Conservation (phyloP, 2,329 filamentous ascomycete species). For the Exophiala viscosa region DNA sequence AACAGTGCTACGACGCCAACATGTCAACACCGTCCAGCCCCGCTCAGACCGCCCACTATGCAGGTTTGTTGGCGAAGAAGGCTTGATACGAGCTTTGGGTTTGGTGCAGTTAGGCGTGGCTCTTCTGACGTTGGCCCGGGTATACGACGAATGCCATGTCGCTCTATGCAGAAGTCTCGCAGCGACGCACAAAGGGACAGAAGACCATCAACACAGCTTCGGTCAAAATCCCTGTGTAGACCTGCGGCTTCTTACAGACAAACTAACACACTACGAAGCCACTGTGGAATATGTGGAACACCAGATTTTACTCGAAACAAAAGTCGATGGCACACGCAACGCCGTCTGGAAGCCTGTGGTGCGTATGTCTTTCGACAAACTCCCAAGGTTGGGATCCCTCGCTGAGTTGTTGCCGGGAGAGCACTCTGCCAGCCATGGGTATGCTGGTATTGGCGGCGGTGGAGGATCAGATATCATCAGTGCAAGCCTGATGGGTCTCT, state of each 20-base stretch:
- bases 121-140: conserved; percentile 22
- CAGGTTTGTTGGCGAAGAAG: conserved; percentile 10
- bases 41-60: conserved; percentile 17
- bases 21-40: conserved; percentile 11
- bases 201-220: conserved; percentile 12
- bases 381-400: conserved; percentile 16
- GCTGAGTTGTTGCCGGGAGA: conserved; percentile 22
- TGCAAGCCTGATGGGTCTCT: conserved; percentile 25
- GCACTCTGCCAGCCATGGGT: conserved; percentile 4
- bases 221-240: conserved; percentile 15
- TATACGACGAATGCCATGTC: conserved; percentile 25
- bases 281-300: conserved; percentile 13
- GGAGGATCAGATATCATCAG: conserved; percentile 29
- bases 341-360: conserved; percentile 15
- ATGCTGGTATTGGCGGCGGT: conserved; percentile 26
- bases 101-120: conserved; percentile 4
- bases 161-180: conserved; percentile 14
- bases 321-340: background rate
- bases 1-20: conserved; percentile 18
- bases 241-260: conserved; percentile 11
- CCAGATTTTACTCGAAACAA: conserved; percentile 14
- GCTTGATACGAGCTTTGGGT: conserved; percentile 13
- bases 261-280: conserved; percentile 2
- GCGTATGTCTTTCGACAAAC: conserved; percentile 21
- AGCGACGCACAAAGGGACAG: conserved; percentile 6